phyloP scores from a whole-genome alignment of 192 early-diverging fungal genomes.

The Nowakowskiella sp. region DNA sequence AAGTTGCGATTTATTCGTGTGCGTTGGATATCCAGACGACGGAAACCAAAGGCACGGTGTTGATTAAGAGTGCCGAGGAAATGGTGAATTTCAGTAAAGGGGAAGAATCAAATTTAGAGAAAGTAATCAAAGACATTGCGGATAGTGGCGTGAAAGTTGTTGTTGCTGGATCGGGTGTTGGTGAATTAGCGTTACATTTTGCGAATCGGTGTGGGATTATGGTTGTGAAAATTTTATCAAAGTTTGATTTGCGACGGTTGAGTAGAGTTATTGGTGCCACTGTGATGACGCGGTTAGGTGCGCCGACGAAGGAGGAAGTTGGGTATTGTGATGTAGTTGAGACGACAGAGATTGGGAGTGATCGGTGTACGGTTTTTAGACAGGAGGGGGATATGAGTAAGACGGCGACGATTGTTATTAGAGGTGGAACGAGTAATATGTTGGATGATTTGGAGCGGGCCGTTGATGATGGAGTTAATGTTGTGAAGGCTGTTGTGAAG shows the following conservation, averaged over 20 bases:
- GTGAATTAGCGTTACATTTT: conserved; percentile 92
- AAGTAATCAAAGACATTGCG: conserved; percentile 75
- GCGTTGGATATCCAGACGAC: conserved; percentile 88
- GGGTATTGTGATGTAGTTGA: conserved; percentile 96
- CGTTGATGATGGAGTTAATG: conserved; percentile 95
- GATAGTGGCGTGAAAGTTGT: conserved; percentile 88
- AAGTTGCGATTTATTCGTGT: conserved; percentile 92
- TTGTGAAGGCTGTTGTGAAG: conserved; percentile 84
- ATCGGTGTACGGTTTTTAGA: conserved; percentile 95
- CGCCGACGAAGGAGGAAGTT: conserved; percentile 93
- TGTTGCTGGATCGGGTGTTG: conserved; percentile 79
- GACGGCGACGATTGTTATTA: conserved; percentile 91
- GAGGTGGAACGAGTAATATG: conserved; percentile 89
- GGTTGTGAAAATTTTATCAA: conserved; percentile 83
- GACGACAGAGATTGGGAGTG: conserved; percentile 92
- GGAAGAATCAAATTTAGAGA: conserved; percentile 88
- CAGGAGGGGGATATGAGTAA: conserved; percentile 82
- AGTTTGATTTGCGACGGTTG: conserved; percentile 93
- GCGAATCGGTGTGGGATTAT: conserved; percentile 85
- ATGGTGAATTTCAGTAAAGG: conserved; percentile 96
- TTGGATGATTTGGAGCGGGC: conserved; percentile 97
- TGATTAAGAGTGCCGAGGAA: conserved; percentile 91
- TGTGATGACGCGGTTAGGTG: conserved; percentile 83
- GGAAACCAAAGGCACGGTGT: conserved; percentile 97
- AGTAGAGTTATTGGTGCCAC: conserved; percentile 90